Evolutionary conservation across 148 eudicot species (phyloP), one percentile per base, ranked within the genome.

Genomic region (Amaranthus hypochondriacus): DNA sequence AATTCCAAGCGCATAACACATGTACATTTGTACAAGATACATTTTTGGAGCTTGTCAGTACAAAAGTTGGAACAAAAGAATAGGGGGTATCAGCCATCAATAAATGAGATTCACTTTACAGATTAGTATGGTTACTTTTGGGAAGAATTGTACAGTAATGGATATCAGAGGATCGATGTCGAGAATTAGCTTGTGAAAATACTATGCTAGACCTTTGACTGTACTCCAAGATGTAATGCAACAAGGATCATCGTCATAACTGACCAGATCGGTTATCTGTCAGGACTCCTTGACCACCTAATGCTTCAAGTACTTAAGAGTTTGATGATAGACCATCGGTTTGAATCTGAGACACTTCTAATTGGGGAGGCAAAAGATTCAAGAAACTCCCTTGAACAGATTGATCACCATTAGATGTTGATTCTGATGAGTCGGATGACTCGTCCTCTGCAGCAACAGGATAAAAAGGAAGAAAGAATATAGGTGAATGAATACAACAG

Each of bases 371-470:
- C 79, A 83, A 79, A 49, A 78, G 85, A 79, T 82, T 94, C 73
- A 79, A 71, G 75, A 86, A 89, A 78, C 88, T 86, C 66, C 89
- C 90, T 62, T 80, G 75, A 13, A 76, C 72, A 15, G 85, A 78
- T 65, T 79, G 87, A 72, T 80, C 85, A 10, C 87, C 69, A 8
- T 77, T 75, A 56, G 83, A 75, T 64, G 80, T 75, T 39, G 88
- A 54, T 46, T 89, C 96, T 67, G 93, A 87, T 47, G 83, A 66
- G 74, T 92, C 94, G 0, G 92, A 77, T 7, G 89, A 78, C 57
- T 87, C 97, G 14, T 92, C 97, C 81, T 92, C 97, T 95, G 92
- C 72, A 65, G 82, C 48, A 68, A 49, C 61, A 71, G 56, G 39
- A 28, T 28, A 28, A 28, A 28, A 28, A 28, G 39, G 39, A 28